Evolutionary conservation across 495 filamentous ascomycete genomes (phyloP), one percentile per base, ranked within the genome.

Genomic region (Xylaria curta): DNA sequence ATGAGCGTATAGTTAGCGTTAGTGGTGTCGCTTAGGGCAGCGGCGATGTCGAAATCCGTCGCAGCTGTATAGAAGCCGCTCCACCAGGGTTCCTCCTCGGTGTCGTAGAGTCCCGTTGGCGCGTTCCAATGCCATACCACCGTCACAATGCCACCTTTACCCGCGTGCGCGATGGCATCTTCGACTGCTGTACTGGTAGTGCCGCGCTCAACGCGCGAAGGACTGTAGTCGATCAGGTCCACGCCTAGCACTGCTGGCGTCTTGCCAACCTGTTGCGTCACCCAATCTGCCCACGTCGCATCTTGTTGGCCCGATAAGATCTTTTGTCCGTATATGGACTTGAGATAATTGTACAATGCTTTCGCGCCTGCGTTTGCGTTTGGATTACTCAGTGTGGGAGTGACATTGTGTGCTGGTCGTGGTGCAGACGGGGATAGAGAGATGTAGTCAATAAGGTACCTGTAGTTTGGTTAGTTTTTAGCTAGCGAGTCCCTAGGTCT

Each of bases 291-390:
- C 51, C 66, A 79, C 5, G 72, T 70, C 13, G 80, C 72, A 24
- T 86, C 85, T 65, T 85, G 82, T 69, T 86, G 85, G 19, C 85
- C 85, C 0, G 85, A 85, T n/a, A 85, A 78, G 40, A 82, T 84
- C 26, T 84, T 78, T 47, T 79, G 81, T 24, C 84, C 84, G 66
- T 85, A 85, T 68, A 85, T 83, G 59, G 79, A 80, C 17, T 72
- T 74, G 46, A 84, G 77, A 61, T 81, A 83, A 42, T 36, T 40
- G 72, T 82, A 83, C 2, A 84, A 75, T 1, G 74, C 71, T 26
- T 71, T 74, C 1, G 82, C 72, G 24, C 68, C 49, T 19, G 68
- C 46, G n/a, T 69, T 40, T n/a, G 82, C 74, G 21, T 74, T 67
- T 6, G 76, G 54, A 70, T 83, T 83, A 70, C 76, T 72, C 24